Percentiles rank a stretch among this genome's conserved stretches.
phyloP scores from a whole-genome alignment of 768 basidiomycete species.

The Boletus reticuloceps region DNA sequence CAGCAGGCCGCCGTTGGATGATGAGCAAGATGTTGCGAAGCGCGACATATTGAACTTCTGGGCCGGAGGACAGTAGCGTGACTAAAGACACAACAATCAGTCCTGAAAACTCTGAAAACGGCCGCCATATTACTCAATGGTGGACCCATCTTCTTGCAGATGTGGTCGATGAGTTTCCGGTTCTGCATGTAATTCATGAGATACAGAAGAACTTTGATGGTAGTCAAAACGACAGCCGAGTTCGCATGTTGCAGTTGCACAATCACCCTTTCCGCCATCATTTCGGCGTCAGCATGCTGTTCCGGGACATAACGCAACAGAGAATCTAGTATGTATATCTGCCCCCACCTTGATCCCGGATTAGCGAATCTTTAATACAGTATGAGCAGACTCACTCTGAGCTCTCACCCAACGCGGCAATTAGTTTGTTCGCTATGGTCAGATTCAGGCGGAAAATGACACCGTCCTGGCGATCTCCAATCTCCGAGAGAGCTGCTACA shows the following conservation, averaged over 20 bases:
- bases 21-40: slow-evolving; percentile 95
- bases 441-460: slow-evolving; percentile 90
- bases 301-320: slow-evolving; percentile 93
- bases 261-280: slow-evolving; percentile 93
- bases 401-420: slow-evolving; percentile 90
- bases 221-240: slow-evolving; percentile 98
- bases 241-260: slow-evolving; percentile 97
- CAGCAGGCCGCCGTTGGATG: slow-evolving; percentile 89
- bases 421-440: slow-evolving; percentile 82
- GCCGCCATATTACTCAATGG: slow-evolving; percentile 66
- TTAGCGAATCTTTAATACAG: slow-evolving; percentile 7
- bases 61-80: slow-evolving; percentile 91
- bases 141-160: slow-evolving; percentile 98
- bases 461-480: slow-evolving; percentile 91
- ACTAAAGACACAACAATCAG: slow-evolving; percentile 48
- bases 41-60: slow-evolving; percentile 98
- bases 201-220: slow-evolving; percentile 92
- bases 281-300: slow-evolving; percentile 81
- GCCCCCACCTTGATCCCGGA: slow-evolving; percentile 78
- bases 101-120: not conserved
- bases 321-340: slow-evolving; percentile 96
- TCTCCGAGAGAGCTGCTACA: slow-evolving; percentile 95
- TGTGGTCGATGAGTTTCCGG: slow-evolving; percentile 76
- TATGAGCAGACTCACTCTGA: slow-evolving; percentile 74
- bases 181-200: slow-evolving; percentile 99